phyloP scores from a whole-genome alignment of 78 protist genomes.

The Protostelium mycophagum region DNA sequence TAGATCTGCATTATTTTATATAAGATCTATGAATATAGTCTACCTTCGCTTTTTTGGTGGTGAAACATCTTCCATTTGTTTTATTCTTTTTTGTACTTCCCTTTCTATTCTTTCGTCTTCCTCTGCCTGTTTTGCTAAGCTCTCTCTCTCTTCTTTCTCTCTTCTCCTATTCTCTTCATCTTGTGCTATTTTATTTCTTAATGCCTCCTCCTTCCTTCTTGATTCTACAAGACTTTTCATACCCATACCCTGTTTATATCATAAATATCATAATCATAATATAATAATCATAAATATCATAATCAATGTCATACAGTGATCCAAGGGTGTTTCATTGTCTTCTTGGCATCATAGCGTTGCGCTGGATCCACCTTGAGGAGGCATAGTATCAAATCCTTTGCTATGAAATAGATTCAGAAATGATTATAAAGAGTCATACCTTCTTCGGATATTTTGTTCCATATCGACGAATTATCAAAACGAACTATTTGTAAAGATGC shows the following conservation, averaged over 20 bases:
- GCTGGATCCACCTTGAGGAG: background rate
- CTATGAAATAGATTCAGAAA: background rate
- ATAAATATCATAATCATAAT: no score
- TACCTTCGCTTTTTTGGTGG: constrained; percentile 76
- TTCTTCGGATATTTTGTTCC: background rate
- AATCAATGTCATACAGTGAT: background rate
- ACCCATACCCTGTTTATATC: background rate
- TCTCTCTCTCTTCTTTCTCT: background rate
- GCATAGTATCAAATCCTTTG: background rate
- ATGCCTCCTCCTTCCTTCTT: background rate
- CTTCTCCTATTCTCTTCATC: background rate
- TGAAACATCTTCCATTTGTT: background rate
- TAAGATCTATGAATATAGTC: constrained; percentile 35
- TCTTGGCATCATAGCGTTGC: background rate
- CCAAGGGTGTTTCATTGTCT: background rate
- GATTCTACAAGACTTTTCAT: background rate
- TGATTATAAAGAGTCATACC: background rate
- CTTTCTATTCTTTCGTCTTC: background rate
- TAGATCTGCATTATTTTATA: background rate
- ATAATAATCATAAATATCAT: no score
- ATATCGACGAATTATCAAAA: background rate
- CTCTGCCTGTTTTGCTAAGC: background rate
- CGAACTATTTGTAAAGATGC: background rate
- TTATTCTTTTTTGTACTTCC: background rate
- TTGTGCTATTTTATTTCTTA: background rate